Conservation (phyloP, 2,329 filamentous ascomycete genomes). For the Fusarium sublunatum region DNA sequence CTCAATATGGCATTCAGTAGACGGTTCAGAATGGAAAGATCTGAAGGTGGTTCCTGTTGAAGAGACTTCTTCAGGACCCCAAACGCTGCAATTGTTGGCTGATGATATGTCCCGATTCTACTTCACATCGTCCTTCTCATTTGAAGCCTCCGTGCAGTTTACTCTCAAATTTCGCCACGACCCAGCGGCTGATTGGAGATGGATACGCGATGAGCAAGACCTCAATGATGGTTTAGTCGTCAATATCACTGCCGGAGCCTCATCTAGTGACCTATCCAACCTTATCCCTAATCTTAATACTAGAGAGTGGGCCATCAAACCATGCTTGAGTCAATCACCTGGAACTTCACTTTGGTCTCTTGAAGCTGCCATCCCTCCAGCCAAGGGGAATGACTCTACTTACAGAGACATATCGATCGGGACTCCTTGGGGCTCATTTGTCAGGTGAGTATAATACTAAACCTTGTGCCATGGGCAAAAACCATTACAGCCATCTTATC, state of each 20-base stretch:
- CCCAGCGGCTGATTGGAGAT: conserved; percentile 70
- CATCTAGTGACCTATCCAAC: conserved; percentile 58
- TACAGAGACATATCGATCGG: conserved; percentile 70
- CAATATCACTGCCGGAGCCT: conserved; percentile 47
- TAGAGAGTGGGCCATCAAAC: conserved; percentile 62
- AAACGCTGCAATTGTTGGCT: conserved; percentile 60
- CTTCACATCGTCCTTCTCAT: conserved; percentile 64
- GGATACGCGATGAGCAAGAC: conserved; percentile 74
- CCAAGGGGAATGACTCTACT: conserved; percentile 67
- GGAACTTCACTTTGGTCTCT: conserved; percentile 78
- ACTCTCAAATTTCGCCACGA: conserved; percentile 75
- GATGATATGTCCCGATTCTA: conserved; percentile 55
- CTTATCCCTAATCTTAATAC: conserved; percentile 69
- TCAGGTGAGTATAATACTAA: conserved; percentile 57
- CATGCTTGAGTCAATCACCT: conserved; percentile 72
- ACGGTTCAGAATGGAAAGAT: conserved; percentile 68
- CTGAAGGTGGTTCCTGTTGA: conserved; percentile 52
- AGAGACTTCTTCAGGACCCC: conserved; percentile 51
- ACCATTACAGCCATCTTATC: background rate
- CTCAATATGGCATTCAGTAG: conserved; percentile 75
- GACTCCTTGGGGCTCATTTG: conserved; percentile 66
- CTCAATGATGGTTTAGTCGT: conserved; percentile 73
- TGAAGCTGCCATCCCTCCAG: conserved; percentile 65
- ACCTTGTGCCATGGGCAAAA: background rate
- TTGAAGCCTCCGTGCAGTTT: conserved; percentile 67